A percentile compares a stretch with the other conserved stretches of the same genome.
These are phyloP conservation scores for Colletotrichum sp. DNA, from an alignment of 2,329 filamentous ascomycete species.

Conservation along the genomic window DNA sequence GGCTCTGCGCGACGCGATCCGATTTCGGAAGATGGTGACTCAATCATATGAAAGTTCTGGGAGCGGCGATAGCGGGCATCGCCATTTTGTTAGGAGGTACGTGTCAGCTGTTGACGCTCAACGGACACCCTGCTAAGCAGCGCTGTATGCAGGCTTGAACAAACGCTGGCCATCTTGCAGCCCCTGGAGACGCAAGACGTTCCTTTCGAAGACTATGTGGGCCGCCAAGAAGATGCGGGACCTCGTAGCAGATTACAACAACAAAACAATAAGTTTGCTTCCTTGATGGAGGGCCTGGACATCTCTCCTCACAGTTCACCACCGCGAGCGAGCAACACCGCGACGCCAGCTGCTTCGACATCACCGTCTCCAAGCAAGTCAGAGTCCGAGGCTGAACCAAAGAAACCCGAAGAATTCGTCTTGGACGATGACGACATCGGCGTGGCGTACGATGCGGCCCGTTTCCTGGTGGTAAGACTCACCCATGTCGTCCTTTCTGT, in stretches of 20 bases:
- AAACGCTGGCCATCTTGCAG: not conserved
- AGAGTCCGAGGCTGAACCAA: not conserved
- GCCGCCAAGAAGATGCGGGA: rapidly evolving
- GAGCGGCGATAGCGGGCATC: not conserved
- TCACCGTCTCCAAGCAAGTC: not conserved
- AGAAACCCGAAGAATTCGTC: not conserved
- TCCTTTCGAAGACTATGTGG: not conserved
- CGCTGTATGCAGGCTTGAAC: not conserved
- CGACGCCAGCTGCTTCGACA: not conserved
- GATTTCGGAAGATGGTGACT: not conserved
- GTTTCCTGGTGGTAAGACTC: not conserved
- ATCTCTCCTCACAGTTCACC: not conserved
- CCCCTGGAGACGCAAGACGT: not conserved
- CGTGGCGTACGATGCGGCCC: not conserved
- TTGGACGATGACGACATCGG: not conserved
- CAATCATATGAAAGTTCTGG: not conserved
- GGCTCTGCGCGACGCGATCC: not conserved
- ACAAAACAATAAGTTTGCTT: not conserved
- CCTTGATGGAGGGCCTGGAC: not conserved
- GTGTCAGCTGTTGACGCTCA: rapidly evolving
- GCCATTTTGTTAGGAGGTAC: not conserved
- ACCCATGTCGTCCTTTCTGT: rapidly evolving
- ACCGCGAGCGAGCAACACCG: not conserved
- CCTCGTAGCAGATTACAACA: not conserved
- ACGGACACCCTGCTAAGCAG: not conserved